Percentiles rank a stretch among this genome's conserved stretches.
Conservation (phyloP, 768 basidiomycete species). For the Trametes cingulata region DNA sequence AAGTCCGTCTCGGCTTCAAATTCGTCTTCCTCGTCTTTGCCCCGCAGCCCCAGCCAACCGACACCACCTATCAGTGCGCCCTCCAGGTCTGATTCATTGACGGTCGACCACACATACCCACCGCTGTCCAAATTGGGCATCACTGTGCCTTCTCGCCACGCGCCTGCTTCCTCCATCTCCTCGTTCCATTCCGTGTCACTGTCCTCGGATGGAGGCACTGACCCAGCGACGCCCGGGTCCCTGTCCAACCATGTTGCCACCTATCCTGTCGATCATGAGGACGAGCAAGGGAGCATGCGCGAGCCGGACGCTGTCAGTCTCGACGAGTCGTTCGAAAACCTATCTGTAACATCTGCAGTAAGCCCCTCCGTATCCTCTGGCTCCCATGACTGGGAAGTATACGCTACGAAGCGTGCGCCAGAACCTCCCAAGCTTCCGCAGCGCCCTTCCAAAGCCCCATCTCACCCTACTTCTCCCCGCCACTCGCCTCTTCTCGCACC, state of each 20-base stretch:
- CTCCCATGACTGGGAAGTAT: conserved; percentile 27
- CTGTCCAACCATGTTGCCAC: conserved; percentile 33
- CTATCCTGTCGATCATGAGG: conserved; percentile 45
- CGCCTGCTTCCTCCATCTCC: conserved; percentile 69
- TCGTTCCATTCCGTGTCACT: conserved; percentile 85
- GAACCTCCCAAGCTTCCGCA: conserved; percentile 34
- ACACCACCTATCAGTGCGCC: conserved; percentile 9
- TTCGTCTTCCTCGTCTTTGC: conserved; percentile 32
- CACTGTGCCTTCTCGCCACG: conserved; percentile 46
- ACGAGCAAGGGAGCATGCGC: conserved; percentile 12
- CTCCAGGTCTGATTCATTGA: conserved; percentile 47
- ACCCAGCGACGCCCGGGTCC: conserved; percentile 28
- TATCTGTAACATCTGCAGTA: conserved; percentile 53
- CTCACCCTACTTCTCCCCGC: conserved; percentile 18
- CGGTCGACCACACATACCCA: conserved; percentile 63
- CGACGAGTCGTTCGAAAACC: conserved; percentile 73
- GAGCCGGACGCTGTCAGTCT: conserved; percentile 58
- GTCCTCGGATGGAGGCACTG: conserved; percentile 56
- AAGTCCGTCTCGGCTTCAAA: conserved; percentile 41
- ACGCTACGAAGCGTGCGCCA: conserved; percentile 14
- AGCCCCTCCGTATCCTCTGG: conserved; percentile 54
- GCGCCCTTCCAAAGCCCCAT: conserved; percentile 25
- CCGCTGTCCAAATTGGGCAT: conserved; percentile 40
- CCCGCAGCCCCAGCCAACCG: conserved; percentile 21
- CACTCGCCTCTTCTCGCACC: conserved; percentile 17